Evolutionary conservation across 805 yeast species (phyloP).

Genomic region (Yamadazyma kitorensis): DNA sequence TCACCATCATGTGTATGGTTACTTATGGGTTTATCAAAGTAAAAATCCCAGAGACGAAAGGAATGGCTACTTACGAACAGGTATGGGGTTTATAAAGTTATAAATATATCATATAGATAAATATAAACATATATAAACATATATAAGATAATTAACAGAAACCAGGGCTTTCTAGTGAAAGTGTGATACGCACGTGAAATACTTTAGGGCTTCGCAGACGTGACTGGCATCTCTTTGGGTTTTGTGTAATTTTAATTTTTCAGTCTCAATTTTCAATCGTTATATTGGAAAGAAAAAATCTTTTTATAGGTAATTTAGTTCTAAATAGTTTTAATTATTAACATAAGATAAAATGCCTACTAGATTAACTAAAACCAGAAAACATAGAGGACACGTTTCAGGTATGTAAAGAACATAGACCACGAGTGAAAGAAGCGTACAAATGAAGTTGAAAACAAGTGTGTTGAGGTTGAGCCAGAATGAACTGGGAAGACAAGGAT

Average conservation of each 20-base stretch:
- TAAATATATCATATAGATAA: not conserved
- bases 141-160: no score
- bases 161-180: no score
- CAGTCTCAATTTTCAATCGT: conserved; percentile 3
- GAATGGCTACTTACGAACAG: conserved; percentile 55
- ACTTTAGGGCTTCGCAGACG: conserved; percentile 5
- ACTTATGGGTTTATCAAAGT: conserved; percentile 47
- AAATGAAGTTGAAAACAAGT: not conserved
- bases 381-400: conserved; percentile 99
- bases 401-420: conserved; percentile 57
- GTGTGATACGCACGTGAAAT: conserved; percentile 2
- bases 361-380: conserved; percentile 99
- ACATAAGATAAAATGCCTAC: conserved; percentile 75
- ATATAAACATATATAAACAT: not conserved
- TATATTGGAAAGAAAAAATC: conserved; percentile 9
- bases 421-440: not conserved
- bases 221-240: not conserved
- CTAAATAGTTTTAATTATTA: no score
- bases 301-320: conserved; percentile 10
- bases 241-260: conserved; percentile 2
- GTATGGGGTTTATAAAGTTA: conserved; percentile 52
- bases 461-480: no score
- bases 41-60: conserved; percentile 75
- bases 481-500: no score
- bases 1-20: conserved; percentile 54